Percentiles rank a stretch among this genome's conserved stretches.
These are phyloP conservation scores for Pluteus cervinus DNA, from an alignment of 768 basidiomycete genomes.

Conservation along the genomic window DNA sequence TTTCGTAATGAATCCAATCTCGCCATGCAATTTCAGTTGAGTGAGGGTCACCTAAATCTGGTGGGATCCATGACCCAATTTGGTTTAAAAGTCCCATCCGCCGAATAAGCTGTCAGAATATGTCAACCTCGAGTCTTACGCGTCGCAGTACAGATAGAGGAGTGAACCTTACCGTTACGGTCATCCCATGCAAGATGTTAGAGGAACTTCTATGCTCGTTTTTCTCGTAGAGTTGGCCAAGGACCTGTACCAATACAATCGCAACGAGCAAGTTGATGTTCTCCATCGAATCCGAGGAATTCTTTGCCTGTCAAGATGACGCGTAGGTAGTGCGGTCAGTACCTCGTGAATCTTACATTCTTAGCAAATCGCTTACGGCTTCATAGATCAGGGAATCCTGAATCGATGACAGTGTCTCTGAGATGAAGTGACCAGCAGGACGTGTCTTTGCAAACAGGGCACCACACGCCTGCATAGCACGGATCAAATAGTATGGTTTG, in stretches of 20 bases:
- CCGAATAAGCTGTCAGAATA: slow-evolving; percentile 16
- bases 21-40: slow-evolving; percentile 35
- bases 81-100: slow-evolving; percentile 30
- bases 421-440: slow-evolving; percentile 38
- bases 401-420: slow-evolving; percentile 27
- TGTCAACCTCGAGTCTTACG: not conserved
- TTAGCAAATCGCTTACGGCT: slow-evolving; percentile 35
- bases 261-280: slow-evolving; percentile 35
- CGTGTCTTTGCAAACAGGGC: slow-evolving; percentile 43
- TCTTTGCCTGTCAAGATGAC: slow-evolving; percentile 37
- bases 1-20: slow-evolving; percentile 42
- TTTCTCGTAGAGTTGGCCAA: slow-evolving; percentile 46
- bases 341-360: too few species aligned
- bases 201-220: slow-evolving; percentile 36
- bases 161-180: slow-evolving; percentile 37
- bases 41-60: slow-evolving; percentile 15
- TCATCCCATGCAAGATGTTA: slow-evolving; percentile 46
- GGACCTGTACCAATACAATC: slow-evolving; percentile 40
- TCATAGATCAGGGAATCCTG: slow-evolving; percentile 40
- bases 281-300: slow-evolving; percentile 21
- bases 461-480: slow-evolving; percentile 47
- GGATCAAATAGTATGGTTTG: slow-evolving; percentile 37
- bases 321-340: too few species aligned
- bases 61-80: slow-evolving; percentile 30
- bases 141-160: too few species aligned